Base-by-base conservation (phyloP, 169 alveolate species). In the Eimeria maxima region DNA sequence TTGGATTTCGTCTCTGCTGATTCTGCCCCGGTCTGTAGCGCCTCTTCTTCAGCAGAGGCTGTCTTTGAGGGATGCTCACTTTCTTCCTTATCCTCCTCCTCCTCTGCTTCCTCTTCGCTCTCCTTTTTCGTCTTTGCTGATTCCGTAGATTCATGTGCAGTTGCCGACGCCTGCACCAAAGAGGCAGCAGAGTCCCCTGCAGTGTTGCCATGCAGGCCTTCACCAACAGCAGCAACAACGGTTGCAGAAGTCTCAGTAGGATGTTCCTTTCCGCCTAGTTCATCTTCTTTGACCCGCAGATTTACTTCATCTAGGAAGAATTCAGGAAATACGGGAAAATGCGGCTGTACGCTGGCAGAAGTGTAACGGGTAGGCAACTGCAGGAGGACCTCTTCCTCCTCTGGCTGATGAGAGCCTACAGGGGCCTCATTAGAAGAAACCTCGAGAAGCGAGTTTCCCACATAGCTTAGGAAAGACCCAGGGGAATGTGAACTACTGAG, bases 111-210 rank as follows among this genome's bases (percentile, higher is more conserved):
- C 27, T 13, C 67, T 44, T 27, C 24, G 20, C 47, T n/a, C 14
- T 57, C 57, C 7, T 55, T 29, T 24, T 84, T 22, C 29, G 24
- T 20, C 7, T 33, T n/a, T 10, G 8, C 57, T 22, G 16, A 55
- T 4, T 80, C 24, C 22, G 71, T 27, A 18, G 53, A 14, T 22
- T 24, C 92, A 18, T 24, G 78, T 29, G 92, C 55, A 27, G 53
- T 27, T 3, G 92, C 60, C 18, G 92, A 55, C 24, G 92, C 73
- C 24, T 84, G 53, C 47, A 84, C 92, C 63, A 84, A 84, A 33
- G 92, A 84, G 29, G 92, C 76, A 18, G 57, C 74, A 57, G 92
- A 27, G 20, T 13, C 7, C n/a, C 20, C 60, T 33, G 24, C 8
- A 13, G 18, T 50, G 69, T 22, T 10, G 67, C 67, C 22, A 33